Conservation (phyloP, 805 yeast species). For the Starmerella gropengiesseri region DNA sequence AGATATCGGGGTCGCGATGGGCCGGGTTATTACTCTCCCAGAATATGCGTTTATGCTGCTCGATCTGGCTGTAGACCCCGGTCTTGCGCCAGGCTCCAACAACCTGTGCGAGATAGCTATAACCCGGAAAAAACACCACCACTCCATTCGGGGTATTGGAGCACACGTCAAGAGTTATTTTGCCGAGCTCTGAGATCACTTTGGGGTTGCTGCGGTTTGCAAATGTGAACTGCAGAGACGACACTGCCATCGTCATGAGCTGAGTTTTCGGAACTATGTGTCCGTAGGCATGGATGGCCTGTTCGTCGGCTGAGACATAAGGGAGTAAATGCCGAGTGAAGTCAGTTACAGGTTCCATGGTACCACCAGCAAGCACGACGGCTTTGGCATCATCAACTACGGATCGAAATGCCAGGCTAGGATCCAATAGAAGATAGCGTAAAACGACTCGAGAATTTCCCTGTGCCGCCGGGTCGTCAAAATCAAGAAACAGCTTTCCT, state of each 20-base stretch:
- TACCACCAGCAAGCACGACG: slow-evolving; percentile 83
- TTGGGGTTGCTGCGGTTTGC: slow-evolving; percentile 41
- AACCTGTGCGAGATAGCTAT: slow-evolving; percentile 51
- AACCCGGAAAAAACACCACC: slow-evolving; percentile 79
- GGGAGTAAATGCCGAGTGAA: slow-evolving; percentile 59
- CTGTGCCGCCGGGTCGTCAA: slow-evolving; percentile 17
- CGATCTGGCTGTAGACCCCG: slow-evolving; percentile 25
- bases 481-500: slow-evolving; percentile 66
- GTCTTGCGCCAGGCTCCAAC: slow-evolving; percentile 41
- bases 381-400: slow-evolving; percentile 55
- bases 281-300: slow-evolving; percentile 58
- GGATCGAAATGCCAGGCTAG: slow-evolving; percentile 56
- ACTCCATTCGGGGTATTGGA: slow-evolving; percentile 55
- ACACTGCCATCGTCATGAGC: slow-evolving; percentile 48
- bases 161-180: slow-evolving; percentile 36
- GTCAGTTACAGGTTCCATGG: slow-evolving; percentile 84
- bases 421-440: slow-evolving; percentile 68
- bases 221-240: slow-evolving; percentile 55
- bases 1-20: slow-evolving; percentile 30
- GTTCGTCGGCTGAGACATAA: slow-evolving; percentile 33
- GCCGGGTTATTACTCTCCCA: slow-evolving; percentile 43
- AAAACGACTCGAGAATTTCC: slow-evolving; percentile 28
- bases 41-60: slow-evolving; percentile 33
- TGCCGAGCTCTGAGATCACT: slow-evolving; percentile 45
- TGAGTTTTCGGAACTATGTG: slow-evolving; percentile 71